phyloP scores from a whole-genome alignment of 2,329 filamentous ascomycete genomes.

The Botryosphaeria dothidea region DNA sequence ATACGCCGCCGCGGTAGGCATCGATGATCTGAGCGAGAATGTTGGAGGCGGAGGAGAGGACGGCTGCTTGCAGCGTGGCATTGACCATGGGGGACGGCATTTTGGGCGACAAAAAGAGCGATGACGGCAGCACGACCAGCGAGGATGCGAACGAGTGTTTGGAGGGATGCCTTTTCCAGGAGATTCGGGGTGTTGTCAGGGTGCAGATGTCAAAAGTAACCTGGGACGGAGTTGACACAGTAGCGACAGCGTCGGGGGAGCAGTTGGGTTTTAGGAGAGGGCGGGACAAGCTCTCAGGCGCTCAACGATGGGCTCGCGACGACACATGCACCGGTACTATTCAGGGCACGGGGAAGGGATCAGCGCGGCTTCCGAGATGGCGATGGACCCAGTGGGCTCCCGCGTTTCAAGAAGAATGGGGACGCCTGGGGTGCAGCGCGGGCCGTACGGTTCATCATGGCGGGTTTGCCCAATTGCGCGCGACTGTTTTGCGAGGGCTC shows the following conservation, averaged over 20 bases:
- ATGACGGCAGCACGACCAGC: constrained; percentile 18
- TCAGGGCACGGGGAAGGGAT: constrained; percentile 15
- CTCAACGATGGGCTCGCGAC: neutral
- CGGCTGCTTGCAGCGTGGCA: constrained; percentile 27
- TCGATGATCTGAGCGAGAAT: constrained; percentile 38
- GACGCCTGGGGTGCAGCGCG: constrained; percentile 6
- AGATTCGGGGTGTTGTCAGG: neutral
- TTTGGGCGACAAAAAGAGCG: constrained; percentile 34
- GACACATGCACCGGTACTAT: neutral
- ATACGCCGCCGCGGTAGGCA: constrained; percentile 33
- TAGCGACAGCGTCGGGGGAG: neutral
- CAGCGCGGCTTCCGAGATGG: constrained; percentile 11
- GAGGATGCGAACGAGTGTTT: neutral
- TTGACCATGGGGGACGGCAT: constrained; percentile 29
- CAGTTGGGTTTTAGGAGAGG: constrained; percentile 3
- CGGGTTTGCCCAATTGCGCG: neutral
- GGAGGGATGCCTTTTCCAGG: neutral
- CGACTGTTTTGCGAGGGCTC: neutral
- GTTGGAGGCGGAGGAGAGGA: constrained; percentile 40
- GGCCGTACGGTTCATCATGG: neutral
- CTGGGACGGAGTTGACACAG: constrained; percentile 4
- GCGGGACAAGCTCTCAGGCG: constrained; percentile 10
- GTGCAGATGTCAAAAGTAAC: neutral
- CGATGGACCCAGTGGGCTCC: neutral
- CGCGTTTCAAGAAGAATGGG: constrained; percentile 12